Percentiles rank a stretch among this genome's conserved stretches.
Conservation (phyloP, 2,329 filamentous ascomycete species). For the Eutypa lata region DNA sequence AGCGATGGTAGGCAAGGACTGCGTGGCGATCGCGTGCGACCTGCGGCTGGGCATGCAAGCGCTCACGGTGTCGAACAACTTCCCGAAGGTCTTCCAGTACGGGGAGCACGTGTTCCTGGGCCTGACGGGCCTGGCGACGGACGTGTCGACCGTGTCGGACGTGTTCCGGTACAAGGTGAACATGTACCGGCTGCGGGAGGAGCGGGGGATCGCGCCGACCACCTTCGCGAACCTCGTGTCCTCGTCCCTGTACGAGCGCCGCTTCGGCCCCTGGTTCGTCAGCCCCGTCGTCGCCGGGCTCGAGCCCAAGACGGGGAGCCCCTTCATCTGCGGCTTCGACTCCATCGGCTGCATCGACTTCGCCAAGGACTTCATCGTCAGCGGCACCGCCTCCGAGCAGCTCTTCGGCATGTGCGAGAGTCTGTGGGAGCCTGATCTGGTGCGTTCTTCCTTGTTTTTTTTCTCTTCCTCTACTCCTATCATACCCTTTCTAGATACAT, state of each 20-base stretch:
- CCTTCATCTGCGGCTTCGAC: constrained; percentile 98
- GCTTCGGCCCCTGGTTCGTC: constrained; percentile 96
- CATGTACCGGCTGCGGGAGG: constrained; percentile 98
- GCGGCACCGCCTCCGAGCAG: constrained; percentile 93
- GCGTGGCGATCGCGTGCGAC: constrained; percentile 98
- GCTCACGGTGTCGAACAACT: constrained; percentile 98
- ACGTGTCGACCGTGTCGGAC: constrained; percentile 90
- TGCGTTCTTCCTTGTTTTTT: constrained; percentile 44
- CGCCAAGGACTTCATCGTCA: constrained; percentile 98
- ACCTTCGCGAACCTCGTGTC: constrained; percentile 97
- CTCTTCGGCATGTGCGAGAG: constrained; percentile 98
- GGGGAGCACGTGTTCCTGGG: constrained; percentile 86
- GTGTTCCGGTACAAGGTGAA: constrained; percentile 99
- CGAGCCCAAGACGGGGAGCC: constrained; percentile 88
- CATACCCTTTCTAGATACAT: too few relatives aligned
- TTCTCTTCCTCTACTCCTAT: not conserved
- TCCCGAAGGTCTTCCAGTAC: constrained; percentile 99
- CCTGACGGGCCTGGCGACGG: constrained; percentile 92
- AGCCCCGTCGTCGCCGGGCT: constrained; percentile 91
- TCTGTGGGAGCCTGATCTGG: constrained; percentile 95
- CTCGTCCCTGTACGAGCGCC: constrained; percentile 85
- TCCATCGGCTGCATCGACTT: constrained; percentile 99
- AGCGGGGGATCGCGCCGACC: constrained; percentile 89
- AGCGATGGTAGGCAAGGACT: constrained; percentile 99
- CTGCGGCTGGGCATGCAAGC: constrained; percentile 95